A percentile compares a stretch with the other conserved stretches of the same genome.
Evolutionary conservation across 768 basidiomycete genomes (phyloP).

Genomic region (Cytidiella melzeri): DNA sequence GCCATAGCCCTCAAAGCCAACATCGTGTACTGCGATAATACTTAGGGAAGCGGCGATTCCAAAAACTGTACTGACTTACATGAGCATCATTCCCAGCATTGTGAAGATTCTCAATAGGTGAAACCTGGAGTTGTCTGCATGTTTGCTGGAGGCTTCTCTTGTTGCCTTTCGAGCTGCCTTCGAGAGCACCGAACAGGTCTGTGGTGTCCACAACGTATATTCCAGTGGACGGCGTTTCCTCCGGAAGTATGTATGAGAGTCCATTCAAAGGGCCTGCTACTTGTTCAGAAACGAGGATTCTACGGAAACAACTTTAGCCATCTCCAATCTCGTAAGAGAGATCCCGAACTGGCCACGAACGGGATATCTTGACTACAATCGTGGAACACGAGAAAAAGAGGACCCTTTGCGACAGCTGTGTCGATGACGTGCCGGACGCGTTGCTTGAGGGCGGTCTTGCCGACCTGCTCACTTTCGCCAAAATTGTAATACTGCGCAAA

Average conservation of each 20-base stretch:
- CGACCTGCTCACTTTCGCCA: constrained; percentile 53
- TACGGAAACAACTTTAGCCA: too few relatives aligned
- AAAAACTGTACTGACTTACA: constrained; percentile 34
- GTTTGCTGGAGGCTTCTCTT: constrained; percentile 52
- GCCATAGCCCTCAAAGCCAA: constrained; percentile 66
- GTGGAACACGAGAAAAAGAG: constrained; percentile 78
- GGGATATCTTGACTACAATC: constrained; percentile 74
- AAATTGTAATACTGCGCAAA: constrained; percentile 58
- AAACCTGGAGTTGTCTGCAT: constrained; percentile 57
- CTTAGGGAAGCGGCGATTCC: background rate
- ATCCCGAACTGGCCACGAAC: constrained; percentile 34
- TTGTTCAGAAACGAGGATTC: background rate
- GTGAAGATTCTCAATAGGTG: constrained; percentile 48
- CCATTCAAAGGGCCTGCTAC: constrained; percentile 50
- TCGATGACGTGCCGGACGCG: constrained; percentile 44
- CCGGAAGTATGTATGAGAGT: constrained; percentile 52
- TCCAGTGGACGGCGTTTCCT: constrained; percentile 42
- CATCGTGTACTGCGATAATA: constrained; percentile 55
- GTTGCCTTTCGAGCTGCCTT: constrained; percentile 51
- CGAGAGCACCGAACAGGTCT: constrained; percentile 68
- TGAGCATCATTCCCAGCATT: constrained; percentile 87
- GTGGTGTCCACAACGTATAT: constrained; percentile 68
- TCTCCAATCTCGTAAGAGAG: too few relatives aligned
- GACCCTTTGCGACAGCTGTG: constrained; percentile 37
- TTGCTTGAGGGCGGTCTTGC: constrained; percentile 43